Evolutionary conservation across 1,284 basidiomycete genomes (phyloP), one percentile per base, ranked within the genome.

Genomic region (Serendipita sp.): DNA sequence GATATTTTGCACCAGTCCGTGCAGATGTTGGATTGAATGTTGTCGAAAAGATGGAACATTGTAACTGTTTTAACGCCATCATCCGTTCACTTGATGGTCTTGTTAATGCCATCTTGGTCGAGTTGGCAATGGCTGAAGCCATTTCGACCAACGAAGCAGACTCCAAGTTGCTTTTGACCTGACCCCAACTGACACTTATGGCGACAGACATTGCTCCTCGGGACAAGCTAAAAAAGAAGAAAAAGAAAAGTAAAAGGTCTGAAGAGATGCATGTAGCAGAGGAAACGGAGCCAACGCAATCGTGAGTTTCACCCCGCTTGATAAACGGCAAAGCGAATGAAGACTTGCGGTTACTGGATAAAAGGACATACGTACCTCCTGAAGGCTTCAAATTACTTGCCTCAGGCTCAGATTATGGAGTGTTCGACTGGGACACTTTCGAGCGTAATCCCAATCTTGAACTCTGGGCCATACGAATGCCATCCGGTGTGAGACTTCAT

Each of bases 1-100:
- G 81, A 75, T 93, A 89, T 74, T 93, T 93, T 22, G 88, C 84
- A 38, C 91, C 91, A 0, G 87, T 91, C 30, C 91, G 84, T 4
- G 81, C 71, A 47, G 82, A 82, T 3, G 79, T 79, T 0, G 90
- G 90, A 73, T 93, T 94, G 73, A 87, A 91, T 2, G 85, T 78
- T 3, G 90, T 93, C 71, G 91, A 82, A 72, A 94, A 94, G 63
- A 95, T 82, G 32, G 78, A 72, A 70, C 82, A 85, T 62, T 84
- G 83, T 5, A 85, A 75, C 55, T 78, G 77, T 0, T 72, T 78
- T 55, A 90, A 75, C 5, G 79, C 76, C 42, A 76, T 74, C 30
- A 87, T 71, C 64, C 81, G 78, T 34, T 35, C 29, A 32, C 41
- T 65, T n/a, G 64, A 62, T 34, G 64, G 64, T 32, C 53, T 58